Evolutionary conservation across 2,329 filamentous ascomycete species (phyloP).

Genomic region (Nemania bipapillata): DNA sequence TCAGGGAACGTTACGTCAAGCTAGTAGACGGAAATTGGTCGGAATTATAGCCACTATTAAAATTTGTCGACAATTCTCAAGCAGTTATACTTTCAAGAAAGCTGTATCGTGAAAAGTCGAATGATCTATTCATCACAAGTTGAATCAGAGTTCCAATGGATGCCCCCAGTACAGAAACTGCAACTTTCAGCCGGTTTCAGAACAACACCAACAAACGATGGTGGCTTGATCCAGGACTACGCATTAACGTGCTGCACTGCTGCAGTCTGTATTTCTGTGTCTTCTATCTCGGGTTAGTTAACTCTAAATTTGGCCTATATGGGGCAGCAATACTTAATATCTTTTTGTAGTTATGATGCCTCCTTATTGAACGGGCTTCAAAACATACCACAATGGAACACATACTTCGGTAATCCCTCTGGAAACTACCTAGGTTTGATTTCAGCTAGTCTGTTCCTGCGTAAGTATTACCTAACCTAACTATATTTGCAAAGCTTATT

Average conservation of each 20-base stretch:
- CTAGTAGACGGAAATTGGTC: neutral
- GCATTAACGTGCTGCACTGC: neutral
- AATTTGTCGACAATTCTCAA: neutral
- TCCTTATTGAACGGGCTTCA: neutral
- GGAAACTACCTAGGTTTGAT: neutral
- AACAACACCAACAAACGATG: neutral
- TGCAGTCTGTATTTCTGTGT: neutral
- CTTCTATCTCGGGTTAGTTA: neutral
- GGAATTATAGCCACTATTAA: neutral
- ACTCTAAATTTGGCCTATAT: neutral
- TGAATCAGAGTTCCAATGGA: neutral
- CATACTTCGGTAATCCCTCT: neutral
- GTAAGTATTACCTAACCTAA: neutral
- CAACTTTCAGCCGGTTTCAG: neutral
- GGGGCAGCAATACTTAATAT: neutral
- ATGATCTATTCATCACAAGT: neutral
- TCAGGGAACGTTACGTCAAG: neutral
- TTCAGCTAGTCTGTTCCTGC: neutral
- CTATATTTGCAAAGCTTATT: neutral
- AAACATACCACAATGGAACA: neutral
- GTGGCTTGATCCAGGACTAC: neutral
- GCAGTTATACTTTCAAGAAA: neutral
- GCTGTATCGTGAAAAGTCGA: neutral
- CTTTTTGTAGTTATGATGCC: neutral
- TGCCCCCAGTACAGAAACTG: neutral